These are phyloP conservation scores for Hypoxylon sp. DNA, from an alignment of 2,329 filamentous ascomycete species.

Conservation along the genomic window DNA sequence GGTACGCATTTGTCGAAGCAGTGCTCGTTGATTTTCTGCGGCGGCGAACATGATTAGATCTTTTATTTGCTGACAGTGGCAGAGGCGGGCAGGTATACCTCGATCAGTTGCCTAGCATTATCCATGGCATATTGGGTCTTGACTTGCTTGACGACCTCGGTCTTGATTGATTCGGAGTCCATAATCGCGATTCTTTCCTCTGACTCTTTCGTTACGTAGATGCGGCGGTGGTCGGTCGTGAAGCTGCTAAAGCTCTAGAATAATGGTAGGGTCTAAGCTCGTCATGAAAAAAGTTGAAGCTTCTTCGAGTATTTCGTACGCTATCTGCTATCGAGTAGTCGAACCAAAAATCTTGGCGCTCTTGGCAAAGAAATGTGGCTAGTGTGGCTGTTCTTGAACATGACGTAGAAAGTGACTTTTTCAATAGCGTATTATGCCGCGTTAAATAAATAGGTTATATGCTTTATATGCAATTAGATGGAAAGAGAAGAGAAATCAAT, in stretches of 20 bases:
- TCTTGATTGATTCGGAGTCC: conserved; percentile 70
- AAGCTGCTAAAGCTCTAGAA: background rate
- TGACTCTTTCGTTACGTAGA: background rate
- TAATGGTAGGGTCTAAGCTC: conserved; percentile 8
- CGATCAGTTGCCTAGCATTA: conserved; percentile 78
- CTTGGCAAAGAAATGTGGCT: conserved; percentile 17
- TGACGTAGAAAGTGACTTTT: conserved; percentile 12
- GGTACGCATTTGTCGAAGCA: conserved; percentile 84
- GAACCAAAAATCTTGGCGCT: conserved; percentile 21
- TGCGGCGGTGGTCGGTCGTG: conserved; percentile 1
- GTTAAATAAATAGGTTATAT: no score
- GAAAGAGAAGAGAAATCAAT: no score
- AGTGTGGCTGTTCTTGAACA: conserved; percentile 12
- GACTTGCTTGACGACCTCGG: conserved; percentile 74
- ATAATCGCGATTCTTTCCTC: conserved; percentile 55
- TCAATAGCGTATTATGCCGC: no score
- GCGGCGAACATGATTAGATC: conserved; percentile 10
- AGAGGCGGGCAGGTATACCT: conserved; percentile 61
- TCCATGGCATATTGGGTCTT: conserved; percentile 72
- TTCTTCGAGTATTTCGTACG: conserved; percentile 29
- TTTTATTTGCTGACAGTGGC: background rate
- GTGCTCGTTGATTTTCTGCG: conserved; percentile 81
- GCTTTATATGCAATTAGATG: no score
- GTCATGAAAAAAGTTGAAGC: conserved; percentile 37
- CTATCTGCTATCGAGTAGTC: background rate